These are phyloP conservation scores for Ceratobasidium sp. DNA, from an alignment of 1,284 basidiomycete genomes.

Conservation along the genomic window DNA sequence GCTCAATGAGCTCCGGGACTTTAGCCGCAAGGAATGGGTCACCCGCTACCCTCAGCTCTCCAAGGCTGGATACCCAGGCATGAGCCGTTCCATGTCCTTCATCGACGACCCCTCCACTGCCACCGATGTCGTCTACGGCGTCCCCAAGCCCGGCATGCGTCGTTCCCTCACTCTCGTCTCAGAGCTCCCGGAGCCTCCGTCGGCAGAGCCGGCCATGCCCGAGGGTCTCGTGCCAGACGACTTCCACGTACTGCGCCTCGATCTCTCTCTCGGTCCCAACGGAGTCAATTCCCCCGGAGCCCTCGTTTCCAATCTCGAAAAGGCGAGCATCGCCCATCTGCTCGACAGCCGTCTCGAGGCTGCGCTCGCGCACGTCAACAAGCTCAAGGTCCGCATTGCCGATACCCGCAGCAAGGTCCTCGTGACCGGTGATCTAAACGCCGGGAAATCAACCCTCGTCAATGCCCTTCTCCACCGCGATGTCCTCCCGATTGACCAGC, in stretches of 20 bases:
- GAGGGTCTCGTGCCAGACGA: conserved; percentile 62
- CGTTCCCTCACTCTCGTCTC: conserved; percentile 55
- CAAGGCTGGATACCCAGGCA: conserved; percentile 49
- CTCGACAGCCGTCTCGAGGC: conserved; percentile 88
- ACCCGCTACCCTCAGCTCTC: conserved; percentile 85
- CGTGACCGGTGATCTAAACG: conserved; percentile 99
- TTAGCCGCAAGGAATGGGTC: conserved; percentile 89
- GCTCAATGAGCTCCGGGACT: conserved; percentile 78
- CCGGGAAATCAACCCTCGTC: conserved; percentile 98
- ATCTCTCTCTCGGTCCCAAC: conserved; percentile 89
- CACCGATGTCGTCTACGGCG: conserved; percentile 74
- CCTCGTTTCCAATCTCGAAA: conserved; percentile 92
- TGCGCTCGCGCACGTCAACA: conserved; percentile 85
- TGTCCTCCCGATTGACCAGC: conserved; percentile 98
- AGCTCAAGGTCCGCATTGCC: conserved; percentile 87
- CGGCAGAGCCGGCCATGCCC: neutral
- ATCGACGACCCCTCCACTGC: conserved; percentile 80
- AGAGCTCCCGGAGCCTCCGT: conserved; percentile 49
- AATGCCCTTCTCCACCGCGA: conserved; percentile 91
- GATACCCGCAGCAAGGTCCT: conserved; percentile 97
- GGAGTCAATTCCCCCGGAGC: conserved; percentile 78
- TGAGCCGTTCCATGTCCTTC: conserved; percentile 79
- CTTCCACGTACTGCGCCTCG: conserved; percentile 90
- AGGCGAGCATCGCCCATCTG: conserved; percentile 91
- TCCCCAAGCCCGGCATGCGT: conserved; percentile 63